Evolutionary conservation across 768 basidiomycete species (phyloP), one percentile per base, ranked within the genome.

Genomic region (Botryobasidium botryosum): DNA sequence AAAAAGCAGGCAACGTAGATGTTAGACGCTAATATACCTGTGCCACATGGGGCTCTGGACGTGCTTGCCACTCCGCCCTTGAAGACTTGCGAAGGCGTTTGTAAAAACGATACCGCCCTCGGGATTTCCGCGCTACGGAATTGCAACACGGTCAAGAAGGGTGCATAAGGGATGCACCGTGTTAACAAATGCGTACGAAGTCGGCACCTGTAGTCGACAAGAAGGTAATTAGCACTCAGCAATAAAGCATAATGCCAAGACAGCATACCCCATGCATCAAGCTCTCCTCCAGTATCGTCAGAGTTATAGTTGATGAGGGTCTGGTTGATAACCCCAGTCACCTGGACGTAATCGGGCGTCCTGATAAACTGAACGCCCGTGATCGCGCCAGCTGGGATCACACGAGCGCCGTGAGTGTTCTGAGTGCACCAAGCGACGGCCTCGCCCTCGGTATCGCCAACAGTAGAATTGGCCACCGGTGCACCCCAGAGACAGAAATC

Each of bases 311-410:
- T 65, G 50, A 68, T 52, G 51, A 59, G 58, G 47, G 61, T 63
- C 37, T 66, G 59, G 52, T 66, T 62, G 26, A 64, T 62, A 43
- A 56, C 50, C 64, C 78, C 84, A 31, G 74, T 75, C 44, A 83
- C 61, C 54, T 79, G 80, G 27, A 82, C 65, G 57, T 74, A 84
- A 57, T 77, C 75, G n/a, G 79, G 75, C 0, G 82, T 81, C 50
- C 72, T 65, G 4, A 82, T 67, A 56, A 81, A 72, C 55, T 77
- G 79, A 15, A 71, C 77, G 41, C 75, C 75, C 1, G 62, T 65
- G 53, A 83, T 72, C n/a, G 75, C 61, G 25, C 56, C 56, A 2
- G 46, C 35, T 1, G 58, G 58, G 38, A 60, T 57, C 15, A 57
- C 13, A 12, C 53, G 51, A 26, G 51, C 50, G 4, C 54, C 53